These are phyloP conservation scores for Tylopilus sp. DNA, from an alignment of 1,284 basidiomycete genomes.

Conservation along the genomic window DNA sequence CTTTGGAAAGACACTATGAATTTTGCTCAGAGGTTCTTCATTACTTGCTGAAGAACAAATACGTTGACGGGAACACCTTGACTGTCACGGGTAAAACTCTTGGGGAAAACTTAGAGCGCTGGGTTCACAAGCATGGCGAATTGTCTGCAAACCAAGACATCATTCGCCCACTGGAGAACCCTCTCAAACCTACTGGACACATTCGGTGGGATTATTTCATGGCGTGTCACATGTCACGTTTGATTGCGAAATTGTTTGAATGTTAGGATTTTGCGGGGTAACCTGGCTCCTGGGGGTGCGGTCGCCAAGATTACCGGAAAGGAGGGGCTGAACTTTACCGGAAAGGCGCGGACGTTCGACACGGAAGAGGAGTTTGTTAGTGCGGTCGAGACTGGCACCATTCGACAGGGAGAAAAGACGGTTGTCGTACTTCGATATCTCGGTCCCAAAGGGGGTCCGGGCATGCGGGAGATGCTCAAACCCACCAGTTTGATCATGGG, in stretches of 20 bases:
- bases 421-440: conserved; percentile 88
- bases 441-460: conserved; percentile 87
- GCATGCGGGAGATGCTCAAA: conserved; percentile 96
- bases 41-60: conserved; percentile 77
- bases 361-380: conserved; percentile 76
- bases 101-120: conserved; percentile 84
- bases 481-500: conserved; percentile 90
- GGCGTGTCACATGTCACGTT: neutral
- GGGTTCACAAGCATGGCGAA: conserved; percentile 76
- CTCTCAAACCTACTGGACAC: conserved; percentile 88
- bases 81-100: conserved; percentile 87
- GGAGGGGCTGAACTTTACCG: conserved; percentile 82
- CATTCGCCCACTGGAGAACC: conserved; percentile 77
- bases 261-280: conserved; percentile 73
- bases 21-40: conserved; percentile 64
- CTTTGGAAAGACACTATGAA: conserved; percentile 7
- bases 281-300: conserved; percentile 90
- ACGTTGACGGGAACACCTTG: conserved; percentile 82
- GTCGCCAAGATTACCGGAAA: conserved; percentile 94
- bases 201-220: conserved; percentile 56
- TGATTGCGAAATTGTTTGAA: conserved; percentile 2
- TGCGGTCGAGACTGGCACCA: conserved; percentile 76
- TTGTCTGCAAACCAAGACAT: conserved; percentile 72
- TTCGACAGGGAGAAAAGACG: conserved; percentile 85
- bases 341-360: conserved; percentile 82